Base-by-base conservation (phyloP, 1,139 yeast species). In the Diutina pseudorugosa region DNA sequence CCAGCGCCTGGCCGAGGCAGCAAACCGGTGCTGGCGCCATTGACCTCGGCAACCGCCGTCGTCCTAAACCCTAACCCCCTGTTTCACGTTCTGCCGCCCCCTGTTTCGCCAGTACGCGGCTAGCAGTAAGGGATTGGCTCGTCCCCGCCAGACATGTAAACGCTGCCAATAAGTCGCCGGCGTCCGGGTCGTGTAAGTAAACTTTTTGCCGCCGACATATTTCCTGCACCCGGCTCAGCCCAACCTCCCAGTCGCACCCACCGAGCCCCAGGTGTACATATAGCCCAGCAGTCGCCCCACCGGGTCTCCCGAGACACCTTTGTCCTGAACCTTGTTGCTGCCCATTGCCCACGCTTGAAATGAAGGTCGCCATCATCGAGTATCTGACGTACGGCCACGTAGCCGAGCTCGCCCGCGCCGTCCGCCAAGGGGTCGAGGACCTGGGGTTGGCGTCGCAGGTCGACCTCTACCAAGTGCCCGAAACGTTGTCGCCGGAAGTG, bases 301-400 rank as follows among this genome's bases (percentile, higher is more conserved):
- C 42, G 20, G 11, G 14, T 33, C 40, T 33, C 9, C 14, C 40
- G 4, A 33, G n/a, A n/a, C n/a, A n/a, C n/a, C n/a, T n/a, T 16
- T 6, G 14, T 36, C 41, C 41, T 16, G 16, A n/a, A 12, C 41
- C n/a, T n/a, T 16, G 9, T 16, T 14, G 11, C 16, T 36, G 16
- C 14, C 41, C 41, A 7, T 16, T 11, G 14, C n/a, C 21, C 25
- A 20, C 47, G 19, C 25, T 23, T 4, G 25, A 23, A 19, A 49
- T 41, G 51, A 72, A 72, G 64, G 62, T 68, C 56, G 77, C 77
- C 53, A 85, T 89, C 62, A 76, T 89, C 67, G 82, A 83, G 67
- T 89, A 89, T 79, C 80, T 96, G 53, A 69, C 83, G 64, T 88
- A 86, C 76, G 90, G 90, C 61, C 96, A 89, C 72, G 71, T 85